phyloP scores from a whole-genome alignment of 345 rosid species.

The Angophora floribunda region DNA sequence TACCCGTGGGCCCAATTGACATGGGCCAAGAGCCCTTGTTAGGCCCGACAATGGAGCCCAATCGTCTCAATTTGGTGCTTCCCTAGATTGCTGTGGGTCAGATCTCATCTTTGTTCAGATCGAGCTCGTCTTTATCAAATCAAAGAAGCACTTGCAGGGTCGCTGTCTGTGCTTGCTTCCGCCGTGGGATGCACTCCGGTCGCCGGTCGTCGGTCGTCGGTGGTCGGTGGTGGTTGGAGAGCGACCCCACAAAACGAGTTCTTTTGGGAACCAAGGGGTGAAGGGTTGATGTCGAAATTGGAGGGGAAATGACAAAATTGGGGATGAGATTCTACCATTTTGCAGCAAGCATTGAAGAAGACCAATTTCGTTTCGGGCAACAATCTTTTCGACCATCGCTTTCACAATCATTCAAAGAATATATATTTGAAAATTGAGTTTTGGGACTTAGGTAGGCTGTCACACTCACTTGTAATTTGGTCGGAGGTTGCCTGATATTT shows the following conservation, averaged over 20 bases:
- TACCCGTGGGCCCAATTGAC: background rate
- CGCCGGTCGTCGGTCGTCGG: background rate
- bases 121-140: background rate
- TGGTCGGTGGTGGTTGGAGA: background rate
- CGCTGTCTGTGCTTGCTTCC: background rate
- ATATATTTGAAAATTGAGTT: background rate
- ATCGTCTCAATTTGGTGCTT: background rate
- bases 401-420: background rate
- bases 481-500: background rate
- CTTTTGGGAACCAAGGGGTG: background rate
- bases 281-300: background rate
- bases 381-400: background rate
- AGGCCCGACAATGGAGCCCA: background rate
- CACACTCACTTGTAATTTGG: background rate
- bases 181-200: background rate
- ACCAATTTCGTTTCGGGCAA: background rate
- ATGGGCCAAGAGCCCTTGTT: background rate
- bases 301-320: background rate
- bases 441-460: background rate
- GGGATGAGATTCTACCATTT: background rate
- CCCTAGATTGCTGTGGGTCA: background rate
- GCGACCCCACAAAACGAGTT: background rate
- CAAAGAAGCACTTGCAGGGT: background rate
- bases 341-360: background rate
- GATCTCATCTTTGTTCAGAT: background rate